Conservation (phyloP, 805 yeast species). For the Candida ipomoeae region DNA sequence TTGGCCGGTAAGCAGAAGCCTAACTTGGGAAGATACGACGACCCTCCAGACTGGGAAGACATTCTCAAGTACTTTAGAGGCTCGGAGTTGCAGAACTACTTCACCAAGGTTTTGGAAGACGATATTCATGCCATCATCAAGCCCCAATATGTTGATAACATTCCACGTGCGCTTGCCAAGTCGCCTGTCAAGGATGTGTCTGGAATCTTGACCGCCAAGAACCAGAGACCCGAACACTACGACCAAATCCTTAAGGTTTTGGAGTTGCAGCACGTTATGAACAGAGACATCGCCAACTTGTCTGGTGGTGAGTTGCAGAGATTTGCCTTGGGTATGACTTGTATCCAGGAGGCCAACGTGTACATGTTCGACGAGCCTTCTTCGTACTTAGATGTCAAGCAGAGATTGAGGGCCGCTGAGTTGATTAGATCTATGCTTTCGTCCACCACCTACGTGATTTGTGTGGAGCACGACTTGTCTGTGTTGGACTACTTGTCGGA, state of each 20-base stretch:
- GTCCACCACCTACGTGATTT: slow-evolving; percentile 80
- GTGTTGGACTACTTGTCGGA: slow-evolving; percentile 96
- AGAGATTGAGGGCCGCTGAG: slow-evolving; percentile 95
- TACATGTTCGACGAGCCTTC: slow-evolving; percentile 99
- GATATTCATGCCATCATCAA: slow-evolving; percentile 94
- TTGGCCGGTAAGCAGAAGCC: slow-evolving; percentile 98
- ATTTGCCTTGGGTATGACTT: slow-evolving; percentile 96
- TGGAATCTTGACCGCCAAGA: slow-evolving; percentile 69
- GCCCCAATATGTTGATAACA: slow-evolving; percentile 97
- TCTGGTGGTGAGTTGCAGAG: slow-evolving; percentile 99
- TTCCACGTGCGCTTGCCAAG: slow-evolving; percentile 88
- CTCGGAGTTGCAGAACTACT: slow-evolving; percentile 92
- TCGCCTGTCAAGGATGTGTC: slow-evolving; percentile 87
- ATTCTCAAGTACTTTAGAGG: slow-evolving; percentile 91
- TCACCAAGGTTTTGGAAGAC: slow-evolving; percentile 91
- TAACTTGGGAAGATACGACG: slow-evolving; percentile 87
- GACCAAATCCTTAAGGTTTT: slow-evolving; percentile 63
- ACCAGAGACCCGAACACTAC: slow-evolving; percentile 65
- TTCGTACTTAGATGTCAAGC: slow-evolving; percentile 96
- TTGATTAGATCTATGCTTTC: slow-evolving; percentile 81
- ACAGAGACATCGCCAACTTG: slow-evolving; percentile 83
- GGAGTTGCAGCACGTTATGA: slow-evolving; percentile 71
- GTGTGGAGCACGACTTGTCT: slow-evolving; percentile 98
- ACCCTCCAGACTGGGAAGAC: slow-evolving; percentile 97
- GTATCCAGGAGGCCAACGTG: slow-evolving; percentile 91